phyloP scores from a whole-genome alignment of 306 rosid species.

The Dryas octopetala region DNA sequence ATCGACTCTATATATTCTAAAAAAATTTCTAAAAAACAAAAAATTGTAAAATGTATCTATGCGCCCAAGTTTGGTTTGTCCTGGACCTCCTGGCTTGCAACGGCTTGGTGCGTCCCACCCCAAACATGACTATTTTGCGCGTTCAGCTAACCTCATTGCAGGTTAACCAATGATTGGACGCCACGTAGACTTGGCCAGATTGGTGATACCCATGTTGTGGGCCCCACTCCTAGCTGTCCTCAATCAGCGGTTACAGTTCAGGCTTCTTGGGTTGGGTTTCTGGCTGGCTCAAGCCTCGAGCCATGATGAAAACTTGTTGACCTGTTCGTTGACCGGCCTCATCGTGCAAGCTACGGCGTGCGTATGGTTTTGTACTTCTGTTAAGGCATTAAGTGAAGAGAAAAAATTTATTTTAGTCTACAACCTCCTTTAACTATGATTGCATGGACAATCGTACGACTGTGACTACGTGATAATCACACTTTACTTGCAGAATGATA shows the following conservation, averaged over 20 bases:
- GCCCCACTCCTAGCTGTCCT: conserved; percentile 48
- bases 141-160: conserved; percentile 21
- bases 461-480: no score
- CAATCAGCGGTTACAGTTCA: neutral
- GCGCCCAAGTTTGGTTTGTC: neutral
- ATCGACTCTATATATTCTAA: neutral
- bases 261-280: conserved; percentile 2
- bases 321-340: neutral
- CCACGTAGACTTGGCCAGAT: conserved; percentile 50
- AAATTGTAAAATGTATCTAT: neutral
- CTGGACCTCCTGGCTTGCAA: neutral
- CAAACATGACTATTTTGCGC: conserved; percentile 31
- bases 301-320: neutral
- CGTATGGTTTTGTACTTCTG: neutral
- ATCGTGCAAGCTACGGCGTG: neutral
- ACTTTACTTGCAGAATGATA: no score
- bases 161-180: neutral
- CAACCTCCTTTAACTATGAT: no score
- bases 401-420: no score
- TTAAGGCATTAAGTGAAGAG: no score
- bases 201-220: conserved; percentile 44
- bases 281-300: conserved; percentile 12
- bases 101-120: conserved; percentile 31
- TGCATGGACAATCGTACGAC: no score
- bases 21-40: neutral